Conservation (phyloP, 371 early-diverging fungal genomes). For the Saksenaea vasiformis region DNA sequence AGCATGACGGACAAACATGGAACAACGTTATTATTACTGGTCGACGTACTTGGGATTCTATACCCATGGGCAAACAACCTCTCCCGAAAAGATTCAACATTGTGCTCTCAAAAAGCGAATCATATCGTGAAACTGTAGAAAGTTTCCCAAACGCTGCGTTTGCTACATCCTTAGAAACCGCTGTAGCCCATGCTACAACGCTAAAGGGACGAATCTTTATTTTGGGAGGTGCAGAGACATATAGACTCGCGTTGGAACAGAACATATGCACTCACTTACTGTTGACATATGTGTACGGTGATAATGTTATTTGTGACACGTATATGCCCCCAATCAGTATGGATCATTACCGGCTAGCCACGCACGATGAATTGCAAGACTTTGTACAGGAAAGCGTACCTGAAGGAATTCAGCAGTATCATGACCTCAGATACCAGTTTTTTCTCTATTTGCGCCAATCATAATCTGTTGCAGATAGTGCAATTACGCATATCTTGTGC, state of each 20-base stretch:
- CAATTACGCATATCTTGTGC: not conserved
- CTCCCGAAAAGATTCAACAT: constrained; percentile 77
- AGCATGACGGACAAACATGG: constrained; percentile 5
- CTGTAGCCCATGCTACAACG: constrained; percentile 36
- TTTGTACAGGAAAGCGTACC: constrained; percentile 44
- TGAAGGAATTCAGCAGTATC: constrained; percentile 44
- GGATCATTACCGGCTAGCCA: constrained; percentile 22
- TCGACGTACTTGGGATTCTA: constrained; percentile 86
- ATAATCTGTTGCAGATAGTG: constrained; percentile 8
- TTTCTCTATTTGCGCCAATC: constrained; percentile 40
- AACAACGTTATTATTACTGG: constrained; percentile 91
- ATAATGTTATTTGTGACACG: constrained; percentile 54
- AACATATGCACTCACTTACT: constrained; percentile 56
- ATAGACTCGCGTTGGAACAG: constrained; percentile 53
- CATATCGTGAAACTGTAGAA: not conserved
- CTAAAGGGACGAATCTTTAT: constrained; percentile 45
- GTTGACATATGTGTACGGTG: constrained; percentile 58
- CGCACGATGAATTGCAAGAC: constrained; percentile 39
- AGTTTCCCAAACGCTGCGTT: constrained; percentile 29
- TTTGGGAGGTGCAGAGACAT: constrained; percentile 71
- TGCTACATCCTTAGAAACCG: constrained; percentile 53
- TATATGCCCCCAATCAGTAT: constrained; percentile 63
- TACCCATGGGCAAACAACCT: constrained; percentile 78
- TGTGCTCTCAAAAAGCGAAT: constrained; percentile 69
- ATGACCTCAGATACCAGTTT: constrained; percentile 48